A percentile compares a stretch with the other conserved stretches of the same genome.
Conservation (phyloP, 106 monocot genomes). For the Chionographis japonica region DNA sequence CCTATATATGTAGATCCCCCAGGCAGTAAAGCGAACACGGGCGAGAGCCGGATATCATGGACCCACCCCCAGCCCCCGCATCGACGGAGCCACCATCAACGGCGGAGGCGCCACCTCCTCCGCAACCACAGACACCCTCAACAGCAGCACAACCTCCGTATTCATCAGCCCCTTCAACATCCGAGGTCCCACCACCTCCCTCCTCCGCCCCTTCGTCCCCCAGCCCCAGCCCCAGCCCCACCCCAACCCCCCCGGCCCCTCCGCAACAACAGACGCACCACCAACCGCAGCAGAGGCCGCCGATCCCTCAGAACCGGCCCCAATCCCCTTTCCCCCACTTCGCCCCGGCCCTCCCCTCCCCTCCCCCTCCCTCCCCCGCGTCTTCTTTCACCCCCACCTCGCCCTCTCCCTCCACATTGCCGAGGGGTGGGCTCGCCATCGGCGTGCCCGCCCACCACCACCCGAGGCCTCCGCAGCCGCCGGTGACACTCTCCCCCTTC, state of each 20-base stretch:
- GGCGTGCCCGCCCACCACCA: slow-evolving; percentile 37
- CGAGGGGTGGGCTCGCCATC: slow-evolving; percentile 36
- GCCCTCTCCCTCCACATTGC: slow-evolving; percentile 1
- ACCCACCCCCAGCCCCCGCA: background rate
- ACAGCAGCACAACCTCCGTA: background rate
- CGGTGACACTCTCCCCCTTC: slow-evolving; percentile 30
- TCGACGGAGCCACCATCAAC: background rate
- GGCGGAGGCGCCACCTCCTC: too few species aligned
- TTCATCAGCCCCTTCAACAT: background rate
- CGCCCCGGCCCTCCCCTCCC: slow-evolving; percentile 4
- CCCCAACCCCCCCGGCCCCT: background rate
- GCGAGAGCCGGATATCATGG: slow-evolving; percentile 1
- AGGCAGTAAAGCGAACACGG: too few species aligned
- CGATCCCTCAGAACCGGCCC: background rate
- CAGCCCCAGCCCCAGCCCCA: background rate
- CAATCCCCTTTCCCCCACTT: slow-evolving; percentile 5
- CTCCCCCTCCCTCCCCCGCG: background rate
- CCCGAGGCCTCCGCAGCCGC: slow-evolving; percentile 17
- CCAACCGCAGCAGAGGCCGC: background rate
- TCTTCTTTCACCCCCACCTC: background rate
- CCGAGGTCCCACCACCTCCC: background rate
- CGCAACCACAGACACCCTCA: too few species aligned
- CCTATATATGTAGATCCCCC: too few species aligned
- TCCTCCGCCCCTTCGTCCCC: background rate
- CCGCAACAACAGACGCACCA: too few species aligned